phyloP scores from a whole-genome alignment of 2,329 filamentous ascomycete genomes.

The Laburnicola sp. region DNA sequence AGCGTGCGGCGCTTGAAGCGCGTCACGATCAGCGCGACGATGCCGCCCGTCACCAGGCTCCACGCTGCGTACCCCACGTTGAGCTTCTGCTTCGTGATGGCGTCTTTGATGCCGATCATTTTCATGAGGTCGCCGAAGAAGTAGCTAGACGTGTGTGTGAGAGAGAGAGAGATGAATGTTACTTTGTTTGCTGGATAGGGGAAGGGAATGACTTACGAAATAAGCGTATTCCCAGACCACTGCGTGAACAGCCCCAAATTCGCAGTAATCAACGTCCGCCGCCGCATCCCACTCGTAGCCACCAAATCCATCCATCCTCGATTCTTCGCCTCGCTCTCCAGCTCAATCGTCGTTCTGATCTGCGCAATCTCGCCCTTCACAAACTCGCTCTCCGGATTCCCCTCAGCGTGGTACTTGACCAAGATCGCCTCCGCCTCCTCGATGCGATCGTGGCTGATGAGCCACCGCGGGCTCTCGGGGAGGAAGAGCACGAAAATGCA shows the following conservation, averaged over 20 bases:
- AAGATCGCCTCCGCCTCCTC: slow-evolving; percentile 64
- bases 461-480: slow-evolving; percentile 67
- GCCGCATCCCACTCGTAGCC: slow-evolving; percentile 63
- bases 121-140: slow-evolving; percentile 64
- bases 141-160: slow-evolving; percentile 43
- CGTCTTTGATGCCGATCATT: slow-evolving; percentile 60
- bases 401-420: slow-evolving; percentile 65
- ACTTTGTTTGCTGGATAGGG: no score
- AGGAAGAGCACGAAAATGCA: slow-evolving; percentile 60
- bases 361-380: slow-evolving; percentile 67
- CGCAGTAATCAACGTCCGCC: slow-evolving; percentile 62
- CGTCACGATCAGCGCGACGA: slow-evolving; percentile 58
- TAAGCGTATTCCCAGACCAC: slow-evolving; percentile 65
- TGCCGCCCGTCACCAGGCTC: slow-evolving; percentile 59
- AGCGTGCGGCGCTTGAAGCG: slow-evolving; percentile 57
- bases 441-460: slow-evolving; percentile 63
- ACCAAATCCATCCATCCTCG: slow-evolving; percentile 63
- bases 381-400: slow-evolving; percentile 58
- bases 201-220: slow-evolving; percentile 35
- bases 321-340: slow-evolving; percentile 55
- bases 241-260: slow-evolving; percentile 67
- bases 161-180: background rate
- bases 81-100: slow-evolving; percentile 35
- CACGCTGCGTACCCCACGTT: slow-evolving; percentile 62
- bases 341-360: slow-evolving; percentile 62